Conservation (phyloP, 176 grass and related monocot species). For the Neostapfia colusana region DNA sequence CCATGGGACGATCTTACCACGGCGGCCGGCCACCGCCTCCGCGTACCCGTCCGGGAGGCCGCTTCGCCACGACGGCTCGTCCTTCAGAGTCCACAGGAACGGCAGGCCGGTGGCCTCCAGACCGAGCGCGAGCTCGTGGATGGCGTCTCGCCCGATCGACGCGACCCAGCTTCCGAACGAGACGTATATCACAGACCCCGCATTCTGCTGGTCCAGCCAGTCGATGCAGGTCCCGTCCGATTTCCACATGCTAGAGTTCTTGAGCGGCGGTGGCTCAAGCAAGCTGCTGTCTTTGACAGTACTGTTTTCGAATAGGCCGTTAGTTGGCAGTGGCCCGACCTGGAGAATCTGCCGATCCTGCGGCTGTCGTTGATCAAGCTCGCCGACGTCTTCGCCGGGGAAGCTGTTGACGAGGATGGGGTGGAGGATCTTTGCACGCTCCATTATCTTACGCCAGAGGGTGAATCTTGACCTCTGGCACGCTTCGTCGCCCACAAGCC, state of each 20-base stretch:
- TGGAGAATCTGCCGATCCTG: constrained; percentile 34
- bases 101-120: constrained; percentile 49
- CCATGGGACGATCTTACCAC: constrained; percentile 66
- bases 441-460: constrained; percentile 66
- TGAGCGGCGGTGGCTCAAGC: not conserved
- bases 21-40: constrained; percentile 30
- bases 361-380: not conserved
- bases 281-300: no score
- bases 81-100: constrained; percentile 79
- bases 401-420: constrained; percentile 78
- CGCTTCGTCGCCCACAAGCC: constrained; percentile 60
- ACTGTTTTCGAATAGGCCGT: not conserved
- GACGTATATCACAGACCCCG: constrained; percentile 58
- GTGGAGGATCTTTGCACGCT: constrained; percentile 42
- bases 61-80: constrained; percentile 56
- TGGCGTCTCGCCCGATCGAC: constrained; percentile 46
- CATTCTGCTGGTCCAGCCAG: constrained; percentile 59
- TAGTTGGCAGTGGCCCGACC: constrained; percentile 46
- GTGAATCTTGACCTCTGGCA: constrained; percentile 56
- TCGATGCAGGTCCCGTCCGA: constrained; percentile 61
- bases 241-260: constrained; percentile 54
- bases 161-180: constrained; percentile 86
- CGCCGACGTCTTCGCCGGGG: constrained; percentile 26
- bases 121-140: constrained; percentile 57
- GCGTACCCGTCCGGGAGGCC: constrained; percentile 47